phyloP scores from a whole-genome alignment of 495 filamentous ascomycete genomes.

The Extremus antarcticus region DNA sequence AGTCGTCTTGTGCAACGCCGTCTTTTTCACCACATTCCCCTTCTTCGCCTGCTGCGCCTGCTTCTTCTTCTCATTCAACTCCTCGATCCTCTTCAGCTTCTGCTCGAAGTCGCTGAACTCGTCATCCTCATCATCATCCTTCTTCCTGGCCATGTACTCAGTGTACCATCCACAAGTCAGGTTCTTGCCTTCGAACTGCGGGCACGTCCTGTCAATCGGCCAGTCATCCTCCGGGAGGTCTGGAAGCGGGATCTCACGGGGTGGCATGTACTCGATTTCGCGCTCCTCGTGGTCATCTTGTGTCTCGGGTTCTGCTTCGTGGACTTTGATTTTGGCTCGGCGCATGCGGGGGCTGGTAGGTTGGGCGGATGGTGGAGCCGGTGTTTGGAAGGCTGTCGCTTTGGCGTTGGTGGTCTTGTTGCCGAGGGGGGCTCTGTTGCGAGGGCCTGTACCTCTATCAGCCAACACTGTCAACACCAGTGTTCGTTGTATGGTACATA shows the following conservation, averaged over 20 bases:
- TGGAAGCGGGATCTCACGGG: slow-evolving; percentile 34
- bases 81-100: slow-evolving; percentile 51
- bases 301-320: slow-evolving; percentile 35
- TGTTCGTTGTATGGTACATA: slow-evolving; percentile 31
- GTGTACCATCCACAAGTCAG: slow-evolving; percentile 57
- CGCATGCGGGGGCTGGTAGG: slow-evolving; percentile 41
- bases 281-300: slow-evolving; percentile 42
- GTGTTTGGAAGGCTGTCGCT: slow-evolving; percentile 57
- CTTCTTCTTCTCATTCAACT: slow-evolving; percentile 17
- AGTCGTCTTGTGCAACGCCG: slow-evolving; percentile 11
- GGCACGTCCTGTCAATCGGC: slow-evolving; percentile 35
- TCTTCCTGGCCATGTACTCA: slow-evolving; percentile 48
- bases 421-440: slow-evolving; percentile 70
- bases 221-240: slow-evolving; percentile 54
- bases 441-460: slow-evolving; percentile 29
- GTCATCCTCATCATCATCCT: slow-evolving; percentile 50
- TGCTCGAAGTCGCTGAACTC: slow-evolving; percentile 49
- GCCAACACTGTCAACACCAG: not conserved
- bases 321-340: slow-evolving; percentile 34
- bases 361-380: slow-evolving; percentile 36
- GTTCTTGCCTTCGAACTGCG: slow-evolving; percentile 47
- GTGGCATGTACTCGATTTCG: slow-evolving; percentile 69
- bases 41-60: slow-evolving; percentile 35
- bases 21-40: slow-evolving; percentile 25
- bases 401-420: slow-evolving; percentile 95